Conservation (phyloP, 2,329 filamentous ascomycete species). For the Aspergillus terreus region DNA sequence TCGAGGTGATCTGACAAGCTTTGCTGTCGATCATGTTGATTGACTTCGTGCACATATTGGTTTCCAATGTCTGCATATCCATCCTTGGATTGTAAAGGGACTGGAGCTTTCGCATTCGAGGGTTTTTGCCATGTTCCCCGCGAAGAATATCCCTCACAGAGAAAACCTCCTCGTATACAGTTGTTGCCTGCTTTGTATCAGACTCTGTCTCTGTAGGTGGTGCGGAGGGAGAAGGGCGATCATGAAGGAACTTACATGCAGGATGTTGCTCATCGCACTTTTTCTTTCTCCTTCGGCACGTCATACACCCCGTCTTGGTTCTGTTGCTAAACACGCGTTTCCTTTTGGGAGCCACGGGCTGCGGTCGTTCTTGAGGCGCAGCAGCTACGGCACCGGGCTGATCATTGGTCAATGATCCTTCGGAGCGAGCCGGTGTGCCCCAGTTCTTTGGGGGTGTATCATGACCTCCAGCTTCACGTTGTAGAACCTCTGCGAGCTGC, state of each 20-base stretch:
- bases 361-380: slow-evolving; percentile 31
- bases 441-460: slow-evolving; percentile 31
- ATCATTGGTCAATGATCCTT: slow-evolving; percentile 32
- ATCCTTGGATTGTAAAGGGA: slow-evolving; percentile 82
- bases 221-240: slow-evolving; percentile 5
- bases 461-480: slow-evolving; percentile 46
- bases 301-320: slow-evolving; percentile 93
- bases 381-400: slow-evolving; percentile 31
- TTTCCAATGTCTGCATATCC: slow-evolving; percentile 41
- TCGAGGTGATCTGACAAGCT: slow-evolving; percentile 36
- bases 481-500: slow-evolving; percentile 50
- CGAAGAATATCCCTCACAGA: slow-evolving; percentile 86
- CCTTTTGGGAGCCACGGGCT: slow-evolving; percentile 41
- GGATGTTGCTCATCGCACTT: slow-evolving; percentile 96
- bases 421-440: slow-evolving; percentile 33
- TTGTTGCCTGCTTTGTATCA: slow-evolving; percentile 64
- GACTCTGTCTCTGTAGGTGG: neutral
- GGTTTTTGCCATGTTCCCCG: slow-evolving; percentile 76
- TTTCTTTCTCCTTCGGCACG: slow-evolving; percentile 89
- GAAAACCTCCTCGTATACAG: slow-evolving; percentile 83
- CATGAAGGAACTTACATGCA: slow-evolving; percentile 63
- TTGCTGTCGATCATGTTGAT: slow-evolving; percentile 35
- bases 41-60: slow-evolving; percentile 38
- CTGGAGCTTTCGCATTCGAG: slow-evolving; percentile 62
- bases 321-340: slow-evolving; percentile 76